These are phyloP conservation scores for Aspergillus avenaceus DNA, from an alignment of 495 filamentous ascomycete species.

Conservation along the genomic window DNA sequence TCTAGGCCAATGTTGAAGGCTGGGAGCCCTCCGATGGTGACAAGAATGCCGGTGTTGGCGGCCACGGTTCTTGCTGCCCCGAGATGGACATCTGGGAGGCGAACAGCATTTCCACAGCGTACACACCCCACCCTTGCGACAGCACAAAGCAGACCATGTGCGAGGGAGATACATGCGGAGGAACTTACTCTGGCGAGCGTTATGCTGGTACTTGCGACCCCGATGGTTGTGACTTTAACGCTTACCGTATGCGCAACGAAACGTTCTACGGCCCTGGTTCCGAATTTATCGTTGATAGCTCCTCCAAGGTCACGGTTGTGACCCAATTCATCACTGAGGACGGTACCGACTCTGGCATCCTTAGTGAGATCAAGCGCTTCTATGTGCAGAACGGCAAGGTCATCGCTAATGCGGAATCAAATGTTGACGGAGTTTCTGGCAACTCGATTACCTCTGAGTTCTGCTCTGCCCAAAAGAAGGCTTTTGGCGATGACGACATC, in stretches of 20 bases:
- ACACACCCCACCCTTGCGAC: constrained; percentile 61
- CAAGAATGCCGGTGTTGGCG: constrained; percentile 52
- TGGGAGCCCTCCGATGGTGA: constrained; percentile 53
- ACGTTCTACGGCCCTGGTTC: constrained; percentile 58
- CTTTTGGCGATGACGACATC: constrained; percentile 53
- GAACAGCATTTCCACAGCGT: constrained; percentile 51
- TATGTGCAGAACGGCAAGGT: constrained; percentile 65
- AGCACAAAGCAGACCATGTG: constrained; percentile 51
- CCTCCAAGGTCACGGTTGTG: constrained; percentile 56
- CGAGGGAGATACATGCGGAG: constrained; percentile 51
- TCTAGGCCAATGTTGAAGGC: constrained; percentile 51
- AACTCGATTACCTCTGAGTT: constrained; percentile 56
- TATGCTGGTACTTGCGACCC: constrained; percentile 61
- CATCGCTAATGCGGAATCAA: constrained; percentile 52
- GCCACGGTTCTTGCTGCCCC: constrained; percentile 60
- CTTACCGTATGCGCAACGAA: constrained; percentile 58
- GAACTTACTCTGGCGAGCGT: constrained; percentile 31
- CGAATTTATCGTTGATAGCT: constrained; percentile 60
- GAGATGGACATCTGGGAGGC: constrained; percentile 73
- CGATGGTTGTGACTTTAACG: constrained; percentile 74
- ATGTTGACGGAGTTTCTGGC: constrained; percentile 46
- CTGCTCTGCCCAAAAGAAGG: constrained; percentile 54
- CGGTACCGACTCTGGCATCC: constrained; percentile 44
- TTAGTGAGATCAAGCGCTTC: constrained; percentile 62
- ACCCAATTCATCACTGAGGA: constrained; percentile 62